A percentile compares a stretch with the other conserved stretches of the same genome.
Conservation (phyloP, 805 yeast genomes). For the Barnettozyma californica region DNA sequence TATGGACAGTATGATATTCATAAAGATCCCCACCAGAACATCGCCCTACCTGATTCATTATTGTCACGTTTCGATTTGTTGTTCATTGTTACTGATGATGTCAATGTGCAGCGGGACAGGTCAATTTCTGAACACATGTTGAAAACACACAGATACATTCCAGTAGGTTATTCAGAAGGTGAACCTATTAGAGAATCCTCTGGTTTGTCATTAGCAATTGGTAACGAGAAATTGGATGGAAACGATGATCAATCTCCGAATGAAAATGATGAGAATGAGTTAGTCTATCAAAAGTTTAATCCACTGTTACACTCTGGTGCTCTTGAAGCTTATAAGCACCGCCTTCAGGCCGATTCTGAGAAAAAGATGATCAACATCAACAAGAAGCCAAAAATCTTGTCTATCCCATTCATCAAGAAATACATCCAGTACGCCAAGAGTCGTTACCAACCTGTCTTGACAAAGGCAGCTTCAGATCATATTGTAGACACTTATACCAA, state of each 20-base stretch:
- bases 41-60: slow-evolving; percentile 93
- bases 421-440: slow-evolving; percentile 92
- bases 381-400: slow-evolving; percentile 44
- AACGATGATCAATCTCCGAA: slow-evolving; percentile 48
- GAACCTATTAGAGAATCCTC: slow-evolving; percentile 83
- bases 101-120: slow-evolving; percentile 78
- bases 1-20: slow-evolving; percentile 95
- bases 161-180: slow-evolving; percentile 87
- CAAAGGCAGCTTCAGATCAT: slow-evolving; percentile 70
- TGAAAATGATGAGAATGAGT: slow-evolving; percentile 33
- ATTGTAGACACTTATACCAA: slow-evolving; percentile 78
- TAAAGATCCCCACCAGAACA: slow-evolving; percentile 93
- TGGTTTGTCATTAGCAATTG: slow-evolving; percentile 73
- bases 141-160: slow-evolving; percentile 85
- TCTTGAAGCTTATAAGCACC: slow-evolving; percentile 32
- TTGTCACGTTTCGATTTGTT: slow-evolving; percentile 94
- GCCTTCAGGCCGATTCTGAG: slow-evolving; percentile 1
- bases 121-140: slow-evolving; percentile 90
- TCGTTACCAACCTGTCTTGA: slow-evolving; percentile 74
- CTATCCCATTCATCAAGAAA: slow-evolving; percentile 83
- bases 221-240: slow-evolving; percentile 49
- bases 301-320: slow-evolving; percentile 82
- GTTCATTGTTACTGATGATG: slow-evolving; percentile 94
- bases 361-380: slow-evolving; percentile 28
- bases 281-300: slow-evolving; percentile 78